These are phyloP conservation scores for Mollisia scopiformis DNA, from an alignment of 2,329 filamentous ascomycete species.

Conservation along the genomic window DNA sequence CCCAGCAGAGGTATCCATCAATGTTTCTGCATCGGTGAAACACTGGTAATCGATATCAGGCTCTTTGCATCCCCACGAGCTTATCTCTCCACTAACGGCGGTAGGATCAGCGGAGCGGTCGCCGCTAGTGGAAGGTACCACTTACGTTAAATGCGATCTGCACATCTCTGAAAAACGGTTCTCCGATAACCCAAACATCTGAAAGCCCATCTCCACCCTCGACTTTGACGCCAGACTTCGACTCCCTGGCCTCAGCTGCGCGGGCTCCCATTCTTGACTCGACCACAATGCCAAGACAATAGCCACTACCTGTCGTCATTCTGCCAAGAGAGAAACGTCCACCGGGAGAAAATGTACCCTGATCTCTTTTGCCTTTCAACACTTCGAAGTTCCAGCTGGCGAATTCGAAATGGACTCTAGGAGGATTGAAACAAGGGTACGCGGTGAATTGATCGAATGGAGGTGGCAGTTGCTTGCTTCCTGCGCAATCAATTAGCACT, in stretches of 20 bases:
- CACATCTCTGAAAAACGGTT: constrained; percentile 30
- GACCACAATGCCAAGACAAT: constrained; percentile 26
- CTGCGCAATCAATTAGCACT: too few relatives aligned
- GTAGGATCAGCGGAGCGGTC: neutral
- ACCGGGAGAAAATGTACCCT: constrained; percentile 16
- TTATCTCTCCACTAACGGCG: constrained; percentile 13
- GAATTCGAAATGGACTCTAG: constrained; percentile 27
- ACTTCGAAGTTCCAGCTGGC: constrained; percentile 20
- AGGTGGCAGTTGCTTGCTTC: constrained; percentile 20
- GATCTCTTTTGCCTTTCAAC: constrained; percentile 21
- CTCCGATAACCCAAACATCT: constrained; percentile 28
- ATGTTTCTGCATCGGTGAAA: too few relatives aligned
- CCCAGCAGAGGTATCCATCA: too few relatives aligned
- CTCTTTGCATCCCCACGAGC: constrained; percentile 8
- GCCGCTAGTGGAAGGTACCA: neutral
- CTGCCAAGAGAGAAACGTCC: constrained; percentile 27
- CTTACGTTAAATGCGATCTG: constrained; percentile 31
- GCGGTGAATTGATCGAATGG: constrained; percentile 28
- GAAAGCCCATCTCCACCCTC: constrained; percentile 19
- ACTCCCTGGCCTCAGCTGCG: neutral
- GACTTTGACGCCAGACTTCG: neutral
- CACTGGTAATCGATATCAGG: neutral
- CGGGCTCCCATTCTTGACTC: constrained; percentile 23
- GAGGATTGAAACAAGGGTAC: constrained; percentile 27
- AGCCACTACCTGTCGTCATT: constrained; percentile 24